Conservation (phyloP, 306 rosid genomes). For the Lathyrus sativus region DNA sequence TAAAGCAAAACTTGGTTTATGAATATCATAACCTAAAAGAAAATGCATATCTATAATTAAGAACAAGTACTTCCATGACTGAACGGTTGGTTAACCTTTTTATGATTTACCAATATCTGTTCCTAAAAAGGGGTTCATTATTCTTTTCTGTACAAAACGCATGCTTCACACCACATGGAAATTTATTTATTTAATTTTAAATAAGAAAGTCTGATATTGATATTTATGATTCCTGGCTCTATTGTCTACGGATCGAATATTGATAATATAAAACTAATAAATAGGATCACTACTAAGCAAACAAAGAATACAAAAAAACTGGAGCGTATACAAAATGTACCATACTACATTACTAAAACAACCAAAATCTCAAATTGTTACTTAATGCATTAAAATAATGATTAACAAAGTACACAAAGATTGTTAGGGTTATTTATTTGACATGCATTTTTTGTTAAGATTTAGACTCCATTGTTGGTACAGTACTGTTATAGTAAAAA, state of each 20-base stretch:
- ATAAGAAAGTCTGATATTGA: not conserved
- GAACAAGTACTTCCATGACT: not conserved
- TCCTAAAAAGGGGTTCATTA: constrained; percentile 6
- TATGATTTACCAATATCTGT: constrained; percentile 23
- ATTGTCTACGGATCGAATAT: constrained; percentile 28
- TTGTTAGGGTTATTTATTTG: not conserved
- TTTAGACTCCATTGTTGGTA: not conserved
- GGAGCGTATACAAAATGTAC: not conserved
- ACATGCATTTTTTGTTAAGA: not conserved
- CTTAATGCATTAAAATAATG: not conserved
- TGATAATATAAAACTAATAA: not conserved
- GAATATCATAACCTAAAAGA: not conserved
- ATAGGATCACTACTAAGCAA: constrained; percentile 3
- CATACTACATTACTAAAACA: not conserved
- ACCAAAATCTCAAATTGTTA: not conserved
- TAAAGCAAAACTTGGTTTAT: not conserved
- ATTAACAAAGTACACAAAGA: not conserved
- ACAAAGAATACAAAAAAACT: constrained; percentile 23
- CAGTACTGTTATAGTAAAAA: not conserved
- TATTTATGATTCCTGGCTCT: constrained; percentile 16
- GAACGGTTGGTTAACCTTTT: constrained; percentile 19
- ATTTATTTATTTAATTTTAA: not conserved
- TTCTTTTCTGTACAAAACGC: not conserved
- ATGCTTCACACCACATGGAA: constrained; percentile 28
- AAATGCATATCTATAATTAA: not conserved